Conservation (phyloP, 306 rosid species). For the Vigna unguiculata region DNA sequence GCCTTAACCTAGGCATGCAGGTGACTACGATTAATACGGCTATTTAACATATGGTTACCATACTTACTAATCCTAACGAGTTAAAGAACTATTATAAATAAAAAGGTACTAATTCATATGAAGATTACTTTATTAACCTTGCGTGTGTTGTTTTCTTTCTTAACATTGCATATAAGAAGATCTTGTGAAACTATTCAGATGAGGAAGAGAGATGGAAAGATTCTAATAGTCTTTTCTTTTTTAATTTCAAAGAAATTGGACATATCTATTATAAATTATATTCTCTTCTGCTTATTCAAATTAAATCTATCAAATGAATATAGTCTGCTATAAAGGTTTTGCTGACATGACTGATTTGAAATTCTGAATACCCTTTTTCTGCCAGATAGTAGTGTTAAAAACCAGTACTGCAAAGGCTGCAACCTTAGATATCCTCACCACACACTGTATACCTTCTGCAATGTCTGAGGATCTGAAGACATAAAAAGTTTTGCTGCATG, state of each 20-base stretch:
- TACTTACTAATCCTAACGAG: neutral
- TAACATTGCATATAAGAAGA: neutral
- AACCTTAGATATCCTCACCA: conserved; percentile 66
- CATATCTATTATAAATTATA: conserved; percentile 9
- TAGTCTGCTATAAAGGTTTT: neutral
- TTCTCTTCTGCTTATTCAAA: conserved; percentile 11
- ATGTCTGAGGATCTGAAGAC: conserved; percentile 70
- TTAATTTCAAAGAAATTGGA: neutral
- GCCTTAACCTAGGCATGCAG: too few species aligned
- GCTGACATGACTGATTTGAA: conserved; percentile 6
- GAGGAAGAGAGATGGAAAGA: too few species aligned
- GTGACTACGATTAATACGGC: too few species aligned
- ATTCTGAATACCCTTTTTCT: neutral
- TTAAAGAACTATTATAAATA: neutral
- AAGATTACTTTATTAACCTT: neutral
- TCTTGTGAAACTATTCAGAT: too few species aligned
- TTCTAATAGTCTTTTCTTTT: too few species aligned
- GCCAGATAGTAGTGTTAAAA: conserved; percentile 69
- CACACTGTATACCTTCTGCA: conserved; percentile 80
- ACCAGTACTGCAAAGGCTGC: conserved; percentile 70
- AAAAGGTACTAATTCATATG: neutral
- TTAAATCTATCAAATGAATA: neutral
- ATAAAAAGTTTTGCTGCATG: conserved; percentile 35
- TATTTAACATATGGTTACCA: neutral
- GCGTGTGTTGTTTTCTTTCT: neutral